A percentile compares a stretch with the other conserved stretches of the same genome.
phyloP scores from a whole-genome alignment of 2,329 filamentous ascomycete genomes.

The Aureobasidium pullulans region DNA sequence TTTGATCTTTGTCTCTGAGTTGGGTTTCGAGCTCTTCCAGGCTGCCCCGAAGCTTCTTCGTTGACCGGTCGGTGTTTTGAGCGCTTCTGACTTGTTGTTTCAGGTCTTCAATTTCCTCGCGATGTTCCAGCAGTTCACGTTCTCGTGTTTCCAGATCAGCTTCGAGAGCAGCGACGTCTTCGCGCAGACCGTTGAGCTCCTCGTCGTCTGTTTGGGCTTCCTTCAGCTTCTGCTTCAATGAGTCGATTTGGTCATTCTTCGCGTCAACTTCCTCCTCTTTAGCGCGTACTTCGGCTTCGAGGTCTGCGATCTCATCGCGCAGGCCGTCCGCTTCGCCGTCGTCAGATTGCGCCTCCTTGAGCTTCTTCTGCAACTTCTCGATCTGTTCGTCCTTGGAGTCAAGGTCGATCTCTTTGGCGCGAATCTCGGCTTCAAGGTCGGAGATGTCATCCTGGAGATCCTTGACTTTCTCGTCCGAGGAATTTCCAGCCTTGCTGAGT shows the following conservation, averaged over 20 bases:
- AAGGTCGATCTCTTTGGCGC: conserved; percentile 34
- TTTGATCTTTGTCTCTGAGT: conserved; percentile 28
- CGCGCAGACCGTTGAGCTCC: conserved; percentile 54
- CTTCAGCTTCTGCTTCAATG: conserved; percentile 33
- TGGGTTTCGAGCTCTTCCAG: conserved; percentile 27
- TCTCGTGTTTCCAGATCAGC: conserved; percentile 43
- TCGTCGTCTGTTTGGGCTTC: conserved; percentile 23
- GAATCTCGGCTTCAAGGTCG: conserved; percentile 45
- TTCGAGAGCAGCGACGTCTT: conserved; percentile 45
- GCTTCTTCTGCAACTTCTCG: conserved; percentile 35
- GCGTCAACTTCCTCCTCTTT: conserved; percentile 37
- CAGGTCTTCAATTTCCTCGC: conserved; percentile 15
- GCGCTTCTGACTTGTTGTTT: conserved; percentile 12
- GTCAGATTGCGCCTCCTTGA: conserved; percentile 24
- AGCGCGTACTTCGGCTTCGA: conserved; percentile 44
- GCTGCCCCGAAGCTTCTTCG: conserved; percentile 31
- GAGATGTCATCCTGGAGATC: conserved; percentile 43
- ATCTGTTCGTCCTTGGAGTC: conserved; percentile 44
- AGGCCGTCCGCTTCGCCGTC: conserved; percentile 52
- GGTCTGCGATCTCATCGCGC: conserved; percentile 45
- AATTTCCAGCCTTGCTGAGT: conserved; percentile 29
- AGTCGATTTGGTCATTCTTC: conserved; percentile 46
- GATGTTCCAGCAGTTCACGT: conserved; percentile 33
- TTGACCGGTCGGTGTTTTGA: conserved; percentile 29
- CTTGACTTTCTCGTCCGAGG: conserved; percentile 23